Evolutionary conservation across 257 asterid species (phyloP).

Genomic region (Solanum rostratum): DNA sequence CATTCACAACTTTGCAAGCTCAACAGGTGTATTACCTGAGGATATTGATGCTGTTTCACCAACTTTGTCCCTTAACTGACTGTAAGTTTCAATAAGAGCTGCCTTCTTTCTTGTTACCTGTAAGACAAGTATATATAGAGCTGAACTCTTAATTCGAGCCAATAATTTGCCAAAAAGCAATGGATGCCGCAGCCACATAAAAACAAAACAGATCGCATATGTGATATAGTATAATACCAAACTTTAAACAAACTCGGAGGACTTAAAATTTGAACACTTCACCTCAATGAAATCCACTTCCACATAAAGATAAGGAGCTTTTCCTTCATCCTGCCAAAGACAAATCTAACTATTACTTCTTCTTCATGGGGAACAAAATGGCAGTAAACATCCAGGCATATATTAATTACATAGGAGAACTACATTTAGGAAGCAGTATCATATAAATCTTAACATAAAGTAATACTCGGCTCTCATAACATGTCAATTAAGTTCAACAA

Average conservation of each 20-base stretch:
- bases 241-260: background rate
- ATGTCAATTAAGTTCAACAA: background rate
- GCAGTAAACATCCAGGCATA: background rate
- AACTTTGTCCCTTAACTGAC: conserved; percentile 59
- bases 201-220: background rate
- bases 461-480: background rate
- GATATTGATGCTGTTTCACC: conserved; percentile 73
- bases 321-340: conserved; percentile 86
- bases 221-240: background rate
- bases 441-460: background rate
- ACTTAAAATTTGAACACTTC: background rate
- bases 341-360: background rate
- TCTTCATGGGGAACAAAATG: background rate
- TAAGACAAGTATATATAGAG: background rate
- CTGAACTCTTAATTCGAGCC: background rate
- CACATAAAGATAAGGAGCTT: conserved; percentile 70
- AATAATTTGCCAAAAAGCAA: background rate
- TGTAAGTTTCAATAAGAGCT: conserved; percentile 59
- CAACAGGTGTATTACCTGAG: conserved; percentile 34
- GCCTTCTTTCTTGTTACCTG: conserved; percentile 93
- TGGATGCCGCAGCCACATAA: background rate
- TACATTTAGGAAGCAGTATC: background rate
- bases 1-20: background rate
- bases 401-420: background rate
- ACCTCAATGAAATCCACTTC: conserved; percentile 97